phyloP scores from a whole-genome alignment of 2,329 filamentous ascomycete species.

The Botrytis paeoniae region DNA sequence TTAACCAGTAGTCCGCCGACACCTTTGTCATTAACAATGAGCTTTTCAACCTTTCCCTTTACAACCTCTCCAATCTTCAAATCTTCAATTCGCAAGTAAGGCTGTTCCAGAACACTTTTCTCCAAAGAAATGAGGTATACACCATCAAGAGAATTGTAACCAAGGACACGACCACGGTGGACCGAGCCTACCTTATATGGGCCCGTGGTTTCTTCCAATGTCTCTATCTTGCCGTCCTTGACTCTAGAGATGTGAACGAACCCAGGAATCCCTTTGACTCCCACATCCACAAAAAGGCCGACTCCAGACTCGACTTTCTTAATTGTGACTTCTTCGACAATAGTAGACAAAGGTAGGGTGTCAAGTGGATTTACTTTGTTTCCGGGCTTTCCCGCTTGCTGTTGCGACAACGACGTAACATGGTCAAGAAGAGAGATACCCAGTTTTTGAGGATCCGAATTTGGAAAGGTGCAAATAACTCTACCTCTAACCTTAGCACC shows the following conservation, averaged over 20 bases:
- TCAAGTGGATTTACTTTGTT: constrained; percentile 51
- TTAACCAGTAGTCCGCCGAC: constrained; percentile 79
- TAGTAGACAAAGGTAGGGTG: constrained; percentile 66
- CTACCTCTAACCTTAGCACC: constrained; percentile 82
- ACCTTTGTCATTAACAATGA: constrained; percentile 75
- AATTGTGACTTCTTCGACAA: constrained; percentile 75
- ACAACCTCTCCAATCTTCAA: constrained; percentile 77
- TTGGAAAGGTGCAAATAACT: constrained; percentile 83
- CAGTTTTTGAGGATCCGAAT: constrained; percentile 74
- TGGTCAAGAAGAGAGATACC: constrained; percentile 89
- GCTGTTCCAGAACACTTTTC: constrained; percentile 76
- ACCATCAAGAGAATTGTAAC: constrained; percentile 84
- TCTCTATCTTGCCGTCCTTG: constrained; percentile 85
- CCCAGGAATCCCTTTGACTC: constrained; percentile 64
- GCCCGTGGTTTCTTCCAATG: constrained; percentile 71
- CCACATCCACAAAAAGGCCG: constrained; percentile 76
- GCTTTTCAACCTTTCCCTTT: constrained; percentile 78
- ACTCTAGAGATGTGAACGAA: constrained; percentile 95
- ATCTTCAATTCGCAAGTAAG: constrained; percentile 89
- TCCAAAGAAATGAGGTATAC: constrained; percentile 84
- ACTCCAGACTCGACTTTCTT: constrained; percentile 74
- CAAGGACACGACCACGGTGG: constrained; percentile 78
- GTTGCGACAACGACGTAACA: constrained; percentile 58
- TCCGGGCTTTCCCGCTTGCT: constrained; percentile 45
- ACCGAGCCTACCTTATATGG: constrained; percentile 73